Base-by-base conservation (phyloP, 108 stramenopile genomes). In the Cyclotella baltica region DNA sequence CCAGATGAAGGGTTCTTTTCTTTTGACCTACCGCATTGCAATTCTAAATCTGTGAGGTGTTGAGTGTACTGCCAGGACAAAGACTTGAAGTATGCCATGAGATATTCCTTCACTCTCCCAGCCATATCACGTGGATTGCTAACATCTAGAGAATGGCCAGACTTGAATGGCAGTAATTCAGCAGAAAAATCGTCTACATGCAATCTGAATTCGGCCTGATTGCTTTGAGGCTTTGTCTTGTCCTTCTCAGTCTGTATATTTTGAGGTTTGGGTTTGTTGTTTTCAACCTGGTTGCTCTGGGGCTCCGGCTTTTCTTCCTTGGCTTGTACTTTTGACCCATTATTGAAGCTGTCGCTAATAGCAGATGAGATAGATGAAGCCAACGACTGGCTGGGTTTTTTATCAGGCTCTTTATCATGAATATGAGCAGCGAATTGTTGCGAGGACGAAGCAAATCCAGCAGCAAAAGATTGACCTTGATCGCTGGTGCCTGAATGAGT, bases 121-220 rank as follows among this genome's bases (percentile, higher is more conserved):
- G 59, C 30, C 59, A 61, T 61, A n/a, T 61, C 31, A 61, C 11
- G 11, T 34, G 59, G 59, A 34, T 61, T 61, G 16, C 33, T 11
- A 61, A 61, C 59, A 10, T 61, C 11, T 31, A 61, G 31, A 11
- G 30, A 13, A 15, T 61, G 31, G 16, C 59, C 59, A 1, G 59
- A 61, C 4, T 34, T 61, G n/a, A 33, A 61, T 1, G 59, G 59
- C 16, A 61, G 33, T 11, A 61, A 13, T 34, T 61, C 59, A 11
- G n/a, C 59, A 15, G 31, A 31, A 22, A 61, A 61, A 8, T 1
- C 3, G 16, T 55, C 13, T 2, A 61, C 3, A 33, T 11, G 33
- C 15, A 61, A 1, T 18, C 1, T 34, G 59, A 34, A 61, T 2
- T 33, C 13, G 1, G 30, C 59, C 11, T 33, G 2, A n/a, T 6